Evolutionary conservation across 257 asterid species (phyloP).

Genomic region (Fraxinus pennsylvanica): DNA sequence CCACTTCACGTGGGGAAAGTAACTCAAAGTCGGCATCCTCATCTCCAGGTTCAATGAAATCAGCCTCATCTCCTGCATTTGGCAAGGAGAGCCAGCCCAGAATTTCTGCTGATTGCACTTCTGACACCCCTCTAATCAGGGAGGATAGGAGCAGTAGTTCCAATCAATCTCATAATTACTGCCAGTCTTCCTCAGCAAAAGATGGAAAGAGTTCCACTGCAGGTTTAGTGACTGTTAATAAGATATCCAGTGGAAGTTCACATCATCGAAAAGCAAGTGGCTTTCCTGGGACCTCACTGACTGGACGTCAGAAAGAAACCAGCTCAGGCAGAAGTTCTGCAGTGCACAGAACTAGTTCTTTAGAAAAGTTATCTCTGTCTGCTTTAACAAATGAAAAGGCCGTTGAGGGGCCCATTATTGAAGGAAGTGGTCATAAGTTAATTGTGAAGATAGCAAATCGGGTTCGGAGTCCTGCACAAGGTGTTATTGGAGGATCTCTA

Average conservation of each 20-base stretch:
- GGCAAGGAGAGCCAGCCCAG: slow-evolving; percentile 61
- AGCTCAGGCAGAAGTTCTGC: slow-evolving; percentile 47
- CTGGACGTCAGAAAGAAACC: slow-evolving; percentile 61
- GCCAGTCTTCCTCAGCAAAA: slow-evolving; percentile 57
- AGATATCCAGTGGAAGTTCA: slow-evolving; percentile 45
- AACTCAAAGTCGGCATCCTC: slow-evolving; percentile 56
- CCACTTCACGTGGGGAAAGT: slow-evolving; percentile 60
- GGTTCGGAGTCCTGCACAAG: slow-evolving; percentile 67
- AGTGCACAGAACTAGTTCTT: slow-evolving; percentile 39
- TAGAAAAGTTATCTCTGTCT: slow-evolving; percentile 55
- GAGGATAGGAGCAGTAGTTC: slow-evolving; percentile 85
- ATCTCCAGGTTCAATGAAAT: slow-evolving; percentile 61
- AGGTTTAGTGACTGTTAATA: slow-evolving; percentile 46
- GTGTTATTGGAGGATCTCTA: slow-evolving; percentile 48
- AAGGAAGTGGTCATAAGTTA: slow-evolving; percentile 60
- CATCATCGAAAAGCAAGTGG: slow-evolving; percentile 56
- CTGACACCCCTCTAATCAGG: slow-evolving; percentile 52
- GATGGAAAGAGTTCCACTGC: slow-evolving; percentile 59
- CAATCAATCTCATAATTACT: slow-evolving; percentile 59
- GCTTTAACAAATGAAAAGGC: slow-evolving; percentile 45
- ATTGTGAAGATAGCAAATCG: slow-evolving; percentile 74
- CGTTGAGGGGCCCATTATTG: slow-evolving; percentile 44
- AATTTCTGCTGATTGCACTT: slow-evolving; percentile 38
- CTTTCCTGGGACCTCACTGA: slow-evolving; percentile 34
- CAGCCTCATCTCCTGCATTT: slow-evolving; percentile 48